A percentile compares a stretch with the other conserved stretches of the same genome.
Conservation (phyloP, 2,329 filamentous ascomycete genomes). For the Knoxdaviesia capensis region DNA sequence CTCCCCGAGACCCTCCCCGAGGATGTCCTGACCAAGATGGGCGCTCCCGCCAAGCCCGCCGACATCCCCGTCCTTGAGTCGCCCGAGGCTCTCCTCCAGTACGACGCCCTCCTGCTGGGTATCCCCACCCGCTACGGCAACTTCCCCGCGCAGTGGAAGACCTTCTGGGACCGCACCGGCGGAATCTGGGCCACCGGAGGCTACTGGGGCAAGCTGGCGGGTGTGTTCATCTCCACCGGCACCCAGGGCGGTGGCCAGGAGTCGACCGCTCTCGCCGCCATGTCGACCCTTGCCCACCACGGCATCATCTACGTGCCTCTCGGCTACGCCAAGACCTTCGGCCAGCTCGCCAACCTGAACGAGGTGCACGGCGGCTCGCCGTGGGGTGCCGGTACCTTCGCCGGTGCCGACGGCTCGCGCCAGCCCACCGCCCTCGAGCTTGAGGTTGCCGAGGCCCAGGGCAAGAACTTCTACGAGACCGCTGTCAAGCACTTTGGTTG, state of each 20-base stretch:
- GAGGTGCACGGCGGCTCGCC: slow-evolving; percentile 75
- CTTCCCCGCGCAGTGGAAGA: slow-evolving; percentile 91
- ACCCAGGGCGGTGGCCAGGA: slow-evolving; percentile 83
- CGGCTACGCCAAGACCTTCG: slow-evolving; percentile 70
- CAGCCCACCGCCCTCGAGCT: slow-evolving; percentile 61
- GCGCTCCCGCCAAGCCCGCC: slow-evolving; percentile 58
- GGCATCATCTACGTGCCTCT: slow-evolving; percentile 93
- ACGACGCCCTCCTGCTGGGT: slow-evolving; percentile 81
- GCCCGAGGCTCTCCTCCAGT: slow-evolving; percentile 41
- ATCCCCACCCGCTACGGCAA: slow-evolving; percentile 94
- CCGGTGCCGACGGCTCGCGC: slow-evolving; percentile 60
- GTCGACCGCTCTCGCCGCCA: slow-evolving; percentile 56
- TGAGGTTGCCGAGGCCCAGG: slow-evolving; percentile 62
- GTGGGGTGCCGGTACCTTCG: slow-evolving; percentile 90
- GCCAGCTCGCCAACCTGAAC: slow-evolving; percentile 43
- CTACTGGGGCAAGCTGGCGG: slow-evolving; percentile 75
- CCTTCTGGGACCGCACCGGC: slow-evolving; percentile 82
- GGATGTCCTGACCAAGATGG: slow-evolving; percentile 77
- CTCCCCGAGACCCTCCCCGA: slow-evolving; percentile 69
- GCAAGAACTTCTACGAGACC: slow-evolving; percentile 62
- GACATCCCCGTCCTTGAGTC: slow-evolving; percentile 43
- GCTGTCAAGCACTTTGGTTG: slow-evolving; percentile 54
- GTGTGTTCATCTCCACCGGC: slow-evolving; percentile 77
- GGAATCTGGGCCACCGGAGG: slow-evolving; percentile 61
- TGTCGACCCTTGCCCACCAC: slow-evolving; percentile 82